Evolutionary conservation across 129 eudicot species (phyloP).

Genomic region (Centella asiatica): DNA sequence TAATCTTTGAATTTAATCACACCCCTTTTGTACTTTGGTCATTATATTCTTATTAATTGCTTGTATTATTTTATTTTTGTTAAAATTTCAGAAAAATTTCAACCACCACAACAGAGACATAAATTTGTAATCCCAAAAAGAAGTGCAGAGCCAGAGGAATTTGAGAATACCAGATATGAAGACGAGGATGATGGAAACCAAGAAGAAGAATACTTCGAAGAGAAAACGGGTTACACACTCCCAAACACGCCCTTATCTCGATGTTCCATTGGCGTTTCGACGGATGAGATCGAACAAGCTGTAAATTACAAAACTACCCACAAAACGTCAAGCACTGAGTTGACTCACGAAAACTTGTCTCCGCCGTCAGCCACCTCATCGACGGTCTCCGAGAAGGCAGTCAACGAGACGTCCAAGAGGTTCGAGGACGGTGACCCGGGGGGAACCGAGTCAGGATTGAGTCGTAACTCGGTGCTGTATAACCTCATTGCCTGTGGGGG

Average conservation of each 20-base stretch:
- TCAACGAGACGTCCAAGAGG: constrained; percentile 28
- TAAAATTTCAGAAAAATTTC: constrained; percentile 27
- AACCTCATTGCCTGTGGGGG: constrained; percentile 77
- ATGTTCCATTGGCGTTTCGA: constrained; percentile 36
- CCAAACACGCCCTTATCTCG: constrained; percentile 31
- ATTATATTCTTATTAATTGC: too few relatives aligned
- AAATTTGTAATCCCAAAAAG: constrained; percentile 29
- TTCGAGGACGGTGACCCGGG: constrained; percentile 53
- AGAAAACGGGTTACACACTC: constrained; percentile 27
- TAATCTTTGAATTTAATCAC: too few relatives aligned
- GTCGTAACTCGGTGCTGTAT: constrained; percentile 55
- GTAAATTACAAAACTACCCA: constrained; percentile 10
- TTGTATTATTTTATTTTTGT: background rate
- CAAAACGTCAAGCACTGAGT: constrained; percentile 18
- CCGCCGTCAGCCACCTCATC: constrained; percentile 49
- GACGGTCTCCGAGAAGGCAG: constrained; percentile 35
- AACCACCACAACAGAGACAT: constrained; percentile 33
- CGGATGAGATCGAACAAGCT: constrained; percentile 19
- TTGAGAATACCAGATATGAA: constrained; percentile 1
- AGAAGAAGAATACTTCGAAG: constrained; percentile 38
- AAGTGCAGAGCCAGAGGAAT: constrained; percentile 20
- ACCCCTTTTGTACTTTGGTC: too few relatives aligned
- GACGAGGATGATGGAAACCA: constrained; percentile 15
- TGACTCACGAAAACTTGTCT: constrained; percentile 25
- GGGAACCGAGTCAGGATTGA: constrained; percentile 24